These are phyloP conservation scores for Sphaerobolus stellatus DNA, from an alignment of 1,284 basidiomycete genomes.

Conservation along the genomic window DNA sequence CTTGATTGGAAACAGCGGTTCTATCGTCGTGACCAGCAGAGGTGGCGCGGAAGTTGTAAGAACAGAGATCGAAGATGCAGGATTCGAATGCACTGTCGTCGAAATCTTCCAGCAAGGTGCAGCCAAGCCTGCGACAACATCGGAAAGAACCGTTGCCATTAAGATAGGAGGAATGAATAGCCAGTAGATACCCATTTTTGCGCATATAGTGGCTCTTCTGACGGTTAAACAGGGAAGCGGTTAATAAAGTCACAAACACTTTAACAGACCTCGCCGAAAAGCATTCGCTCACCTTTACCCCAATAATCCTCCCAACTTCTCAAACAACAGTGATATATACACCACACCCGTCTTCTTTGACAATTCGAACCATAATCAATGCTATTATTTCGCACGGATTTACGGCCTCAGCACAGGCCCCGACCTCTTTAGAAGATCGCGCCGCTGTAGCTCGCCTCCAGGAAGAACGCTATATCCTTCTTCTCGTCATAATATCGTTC, in stretches of 20 bases:
- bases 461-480: conserved; percentile 54
- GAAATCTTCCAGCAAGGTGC: conserved; percentile 25
- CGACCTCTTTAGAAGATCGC: conserved; percentile 61
- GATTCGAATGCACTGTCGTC: conserved; percentile 57
- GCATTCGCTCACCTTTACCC: too few species aligned
- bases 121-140: conserved; percentile 24
- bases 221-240: conserved; percentile 39
- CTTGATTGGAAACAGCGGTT: conserved; percentile 50
- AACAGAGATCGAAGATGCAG: conserved; percentile 54
- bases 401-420: conserved; percentile 45
- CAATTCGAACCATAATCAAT: conserved; percentile 61
- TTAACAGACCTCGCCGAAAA: too few species aligned
- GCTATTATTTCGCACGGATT: conserved; percentile 40
- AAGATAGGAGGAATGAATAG: conserved; percentile 61
- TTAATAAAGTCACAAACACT: too few species aligned
- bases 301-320: too few species aligned
- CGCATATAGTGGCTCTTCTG: background rate
- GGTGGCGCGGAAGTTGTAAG: conserved; percentile 37
- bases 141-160: conserved; percentile 52
- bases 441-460: conserved; percentile 49
- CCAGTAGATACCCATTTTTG: conserved; percentile 42
- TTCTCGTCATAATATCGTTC: conserved; percentile 57
- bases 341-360: conserved; percentile 57
- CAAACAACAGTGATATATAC: conserved; percentile 60
- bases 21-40: conserved; percentile 38